Evolutionary conservation across 2,329 filamentous ascomycete species (phyloP), one percentile per base, ranked within the genome.

Genomic region (Neocatenulostroma microsporum): DNA sequence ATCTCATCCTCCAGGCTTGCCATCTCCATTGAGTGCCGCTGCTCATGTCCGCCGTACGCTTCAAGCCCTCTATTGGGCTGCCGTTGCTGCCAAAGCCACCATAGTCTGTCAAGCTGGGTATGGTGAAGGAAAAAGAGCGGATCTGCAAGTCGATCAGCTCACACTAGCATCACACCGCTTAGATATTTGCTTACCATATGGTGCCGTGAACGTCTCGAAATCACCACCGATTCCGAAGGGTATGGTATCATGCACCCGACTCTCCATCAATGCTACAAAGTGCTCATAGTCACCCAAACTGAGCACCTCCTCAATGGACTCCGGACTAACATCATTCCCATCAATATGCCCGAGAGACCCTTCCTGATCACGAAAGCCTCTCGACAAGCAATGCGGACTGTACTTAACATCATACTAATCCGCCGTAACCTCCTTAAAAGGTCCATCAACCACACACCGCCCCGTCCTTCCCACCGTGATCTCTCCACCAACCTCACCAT

Each of bases 41-140:
- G 30, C 27, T 42, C 31, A 31, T 36, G 28, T 17, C 42, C 42
- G 19, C 33, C 30, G 23, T 48, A 47, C n/a, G 44, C 26, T 8
- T 35, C n/a, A 4, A 36, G 29, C 7, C 47, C 33, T 1, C 24
- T 25, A 2, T 35, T 29, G 10, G 36, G 36, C 15, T 52, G 37
- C 9, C 36, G 36, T 20, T 54, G 44, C 24, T 51, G 45, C 49
- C 49, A 51, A 9, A 40, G 38, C 43, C 43, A 53, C 48, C 45
- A 54, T 12, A 53, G 21, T 11, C 44, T 30, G 31, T 54, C 51
- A 13, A 53, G 35, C 41, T 48, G 43, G 3, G 47, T 43, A 34
- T 54, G 51, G 36, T 54, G 51, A n/a, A 53, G 39, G 41, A 48
- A 54, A 37, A 51, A 53, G 5, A 54, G 21, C 3, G 51, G 48